Percentiles rank a stretch among this genome's conserved stretches.
phyloP scores from a whole-genome alignment of 2,329 filamentous ascomycete species.

The Sporothrix luriei region DNA sequence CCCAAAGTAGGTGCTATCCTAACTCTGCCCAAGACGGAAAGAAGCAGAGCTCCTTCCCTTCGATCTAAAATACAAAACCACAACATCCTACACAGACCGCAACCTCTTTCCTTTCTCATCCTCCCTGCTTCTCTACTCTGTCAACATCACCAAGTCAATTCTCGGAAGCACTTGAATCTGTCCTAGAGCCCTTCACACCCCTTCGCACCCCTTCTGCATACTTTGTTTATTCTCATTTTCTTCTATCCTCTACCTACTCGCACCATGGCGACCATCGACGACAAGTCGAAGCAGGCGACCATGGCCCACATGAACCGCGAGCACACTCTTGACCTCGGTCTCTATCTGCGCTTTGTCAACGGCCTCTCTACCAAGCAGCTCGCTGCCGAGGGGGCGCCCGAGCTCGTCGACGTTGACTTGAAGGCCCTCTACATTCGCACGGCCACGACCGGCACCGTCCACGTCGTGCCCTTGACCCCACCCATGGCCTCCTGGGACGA shows the following conservation, averaged over 20 bases:
- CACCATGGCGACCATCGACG: conserved; percentile 33
- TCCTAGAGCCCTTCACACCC: not conserved
- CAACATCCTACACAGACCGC: not conserved
- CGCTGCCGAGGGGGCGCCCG: conserved; percentile 46
- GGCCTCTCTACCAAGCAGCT: conserved; percentile 51
- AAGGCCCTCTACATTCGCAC: conserved; percentile 63
- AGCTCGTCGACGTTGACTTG: conserved; percentile 67
- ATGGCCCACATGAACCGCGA: conserved; percentile 86
- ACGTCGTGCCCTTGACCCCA: conserved; percentile 66
- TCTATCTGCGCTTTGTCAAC: conserved; percentile 76
- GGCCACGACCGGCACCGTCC: conserved; percentile 49
- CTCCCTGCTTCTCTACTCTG: not conserved
- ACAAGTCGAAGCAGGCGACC: conserved; percentile 45
- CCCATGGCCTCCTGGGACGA: conserved; percentile 70
- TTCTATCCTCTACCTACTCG: no score
- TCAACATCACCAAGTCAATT: not conserved
- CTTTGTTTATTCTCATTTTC: not conserved
- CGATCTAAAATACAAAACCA: no score
- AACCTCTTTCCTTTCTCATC: not conserved
- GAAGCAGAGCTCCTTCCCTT: conserved; percentile 2
- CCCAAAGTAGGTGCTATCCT: not conserved
- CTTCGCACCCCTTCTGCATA: no score
- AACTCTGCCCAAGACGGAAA: not conserved
- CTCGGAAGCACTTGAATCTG: not conserved
- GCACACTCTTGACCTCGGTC: conserved; percentile 71